Base-by-base conservation (phyloP, 169 alveolate genomes). In the Plasmodium fragile region DNA sequence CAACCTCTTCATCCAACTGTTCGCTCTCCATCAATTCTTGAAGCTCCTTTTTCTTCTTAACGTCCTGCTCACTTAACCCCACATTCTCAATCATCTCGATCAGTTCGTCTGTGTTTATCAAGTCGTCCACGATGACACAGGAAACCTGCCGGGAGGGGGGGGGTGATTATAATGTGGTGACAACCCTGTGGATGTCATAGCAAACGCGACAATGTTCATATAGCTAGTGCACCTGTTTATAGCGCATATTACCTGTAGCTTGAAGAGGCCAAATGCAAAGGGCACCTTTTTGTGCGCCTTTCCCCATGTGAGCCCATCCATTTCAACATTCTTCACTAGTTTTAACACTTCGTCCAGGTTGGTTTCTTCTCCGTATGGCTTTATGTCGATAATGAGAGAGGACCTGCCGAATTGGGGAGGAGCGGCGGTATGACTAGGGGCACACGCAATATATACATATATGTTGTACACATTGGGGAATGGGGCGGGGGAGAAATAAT, bases 221-320 rank as follows among this genome's bases (percentile, higher is more conserved):
- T n/a, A 25, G 32, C 36, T 25, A 4, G 75, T 65, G 34, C n/a
- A 18, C 6, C 5, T 39, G 1, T 22, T 59, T 25, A 22, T 8
- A 25, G 75, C 36, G 34, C 92, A 78, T 18, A 89, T 4, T 92
- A 95, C 97, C 72, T 97, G 98, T 43, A 97, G 92, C 83, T 97
- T 97, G 95, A 95, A 95, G 90, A 97, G 96, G 18, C 98, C 98
- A 81, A 92, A 97, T 13, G 98, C 98, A 59, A 97, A 92, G n/a
- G 98, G 98, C 30, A 94, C 96, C 93, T 95, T 97, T 79, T 97
- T 95, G 81, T 95, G 93, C 36, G 97, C 97, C 69, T 93, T 97
- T 16, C 98, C 98, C 98, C 98, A 97, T 8, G 97, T 95, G 55
- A 97, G 92, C 18, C 98, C 98, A 28, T 97, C 98, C 79, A 97